Base-by-base conservation (phyloP, 176 grass and related monocot genomes). In the Musa troglodytarum region DNA sequence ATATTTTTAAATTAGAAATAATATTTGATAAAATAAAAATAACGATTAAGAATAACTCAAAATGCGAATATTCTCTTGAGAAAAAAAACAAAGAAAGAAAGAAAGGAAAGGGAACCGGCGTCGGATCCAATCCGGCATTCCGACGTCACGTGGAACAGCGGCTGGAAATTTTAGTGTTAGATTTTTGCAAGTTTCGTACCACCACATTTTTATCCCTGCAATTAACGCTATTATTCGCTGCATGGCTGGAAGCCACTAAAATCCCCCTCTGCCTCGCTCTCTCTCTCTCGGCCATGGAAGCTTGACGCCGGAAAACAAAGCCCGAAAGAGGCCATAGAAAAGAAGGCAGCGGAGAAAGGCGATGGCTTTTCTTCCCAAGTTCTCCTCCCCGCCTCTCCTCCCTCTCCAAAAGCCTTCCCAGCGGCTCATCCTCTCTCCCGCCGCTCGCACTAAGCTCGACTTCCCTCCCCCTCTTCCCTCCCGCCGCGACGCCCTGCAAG, bases 291-390 rank as follows among this genome's bases (percentile, higher is more conserved):
- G 56, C 54, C 73, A 73, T 52, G 68, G 50, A 68, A 43, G 68
- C 71, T 29, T 58, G 56, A 78, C 54, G 52, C 51, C 26, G 26
- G 28, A 61, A 63, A 58, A 52, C 65, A 71, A 70, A 77, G 76
- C 66, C 57, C 65, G 19, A 74, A 75, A 54, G 74, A 65, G 15
- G 23, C 53, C 73, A 80, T 52, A 50, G 22, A 69, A 68, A 81
- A 26, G 19, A 65, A 49, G 58, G 63, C 54, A 54, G 43, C n/a
- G 50, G 70, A 51, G 11, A 12, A 15, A 50, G 11, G 72, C 82
- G 94, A 94, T 99, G 90, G 78, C 86, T 94, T 76, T 99, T 75
- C 86, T 94, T 65, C 95, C 95, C 29, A 99, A 99, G 82, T 71
- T 94, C 82, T 87, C 86, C 75, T 78, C 90, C 34, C 82, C 88